A percentile compares a stretch with the other conserved stretches of the same genome.
Conservation (phyloP, 306 rosid genomes). For the Cucurbita ficifolia region DNA sequence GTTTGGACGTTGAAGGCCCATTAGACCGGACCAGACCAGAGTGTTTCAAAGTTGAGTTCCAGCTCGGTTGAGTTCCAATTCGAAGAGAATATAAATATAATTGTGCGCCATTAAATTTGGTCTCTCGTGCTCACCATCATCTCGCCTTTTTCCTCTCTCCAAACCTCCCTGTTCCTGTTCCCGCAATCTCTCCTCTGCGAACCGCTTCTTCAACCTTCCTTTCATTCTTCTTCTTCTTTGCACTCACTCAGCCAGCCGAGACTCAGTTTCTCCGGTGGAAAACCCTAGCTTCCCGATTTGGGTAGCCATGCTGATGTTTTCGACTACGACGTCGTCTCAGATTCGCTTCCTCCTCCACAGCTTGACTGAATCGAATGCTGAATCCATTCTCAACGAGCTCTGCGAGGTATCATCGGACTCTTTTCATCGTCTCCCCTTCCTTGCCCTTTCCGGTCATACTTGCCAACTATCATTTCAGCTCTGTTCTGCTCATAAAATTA, state of each 20-base stretch:
- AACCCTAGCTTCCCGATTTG: constrained; percentile 2
- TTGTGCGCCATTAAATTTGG: neutral
- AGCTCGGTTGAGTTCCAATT: too few relatives aligned
- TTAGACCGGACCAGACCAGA: too few relatives aligned
- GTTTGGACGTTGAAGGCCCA: too few relatives aligned
- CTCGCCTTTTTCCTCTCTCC: neutral
- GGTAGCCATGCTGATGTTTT: constrained; percentile 39
- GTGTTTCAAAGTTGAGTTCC: too few relatives aligned
- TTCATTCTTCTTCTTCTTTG: neutral
- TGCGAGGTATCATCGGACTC: constrained; percentile 34
- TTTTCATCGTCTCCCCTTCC: neutral
- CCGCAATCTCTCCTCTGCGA: neutral
- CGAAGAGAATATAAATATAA: neutral
- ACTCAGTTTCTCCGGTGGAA: neutral
- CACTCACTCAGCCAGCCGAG: neutral
- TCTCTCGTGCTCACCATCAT: neutral
- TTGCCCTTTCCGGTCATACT: neutral
- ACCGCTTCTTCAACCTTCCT: neutral
- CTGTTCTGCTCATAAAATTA: neutral
- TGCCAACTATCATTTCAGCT: neutral
- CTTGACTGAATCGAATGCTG: constrained; percentile 55
- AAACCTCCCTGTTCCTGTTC: neutral
- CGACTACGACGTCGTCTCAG: constrained; percentile 51
- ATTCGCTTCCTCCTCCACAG: constrained; percentile 76
- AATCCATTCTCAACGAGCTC: constrained; percentile 57